Evolutionary conservation across 2,329 filamentous ascomycete species (phyloP), one percentile per base, ranked within the genome.

Genomic region (Exophiala calicioides): DNA sequence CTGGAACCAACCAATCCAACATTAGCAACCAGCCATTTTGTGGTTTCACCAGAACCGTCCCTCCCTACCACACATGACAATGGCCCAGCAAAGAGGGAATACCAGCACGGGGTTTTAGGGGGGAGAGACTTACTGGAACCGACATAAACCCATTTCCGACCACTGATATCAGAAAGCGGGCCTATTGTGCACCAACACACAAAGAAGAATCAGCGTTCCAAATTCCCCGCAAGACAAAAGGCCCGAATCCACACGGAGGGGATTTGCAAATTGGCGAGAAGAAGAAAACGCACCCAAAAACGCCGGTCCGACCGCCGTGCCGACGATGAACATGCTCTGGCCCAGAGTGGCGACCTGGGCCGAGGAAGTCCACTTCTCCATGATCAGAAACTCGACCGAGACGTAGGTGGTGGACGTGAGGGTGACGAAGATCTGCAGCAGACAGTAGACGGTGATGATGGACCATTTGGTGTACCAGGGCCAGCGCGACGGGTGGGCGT

Each of bases 111-210:
- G 13, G 20, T 3, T n/a, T 12, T n/a, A 18, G n/a, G 23, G 19
- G 20, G 10, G 29, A 21, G 26, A 31, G 18, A 21, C 42, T 15
- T 32, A 40, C 35, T 65, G 13, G 65, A 65, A 3, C 43, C 63
- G 15, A 71, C 69, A 43, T 72, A 71, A 29, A 71, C 63, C 69
- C 68, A 71, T 63, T 72, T 72, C 5, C 68, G 63, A 18, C 69
- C 68, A 32, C 65, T 65, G 44, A 72, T 67, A 49, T 72, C 69
- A 41, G 65, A 67, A 31, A 71, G 56, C 32, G 68, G 68, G 5
- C 67, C 44, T 45, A 39, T n/a, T 18, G 13, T n/a, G 37, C 16
- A 20, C 13, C 40, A 32, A 9, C 33, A 36, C 16, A n/a, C n/a
- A n/a, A n/a, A n/a, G n/a, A n/a, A n/a, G n/a, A n/a, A n/a, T n/a